A percentile compares a stretch with the other conserved stretches of the same genome.
phyloP scores from a whole-genome alignment of 108 stramenopile genomes.

The Cyclostephanos tholiformis region DNA sequence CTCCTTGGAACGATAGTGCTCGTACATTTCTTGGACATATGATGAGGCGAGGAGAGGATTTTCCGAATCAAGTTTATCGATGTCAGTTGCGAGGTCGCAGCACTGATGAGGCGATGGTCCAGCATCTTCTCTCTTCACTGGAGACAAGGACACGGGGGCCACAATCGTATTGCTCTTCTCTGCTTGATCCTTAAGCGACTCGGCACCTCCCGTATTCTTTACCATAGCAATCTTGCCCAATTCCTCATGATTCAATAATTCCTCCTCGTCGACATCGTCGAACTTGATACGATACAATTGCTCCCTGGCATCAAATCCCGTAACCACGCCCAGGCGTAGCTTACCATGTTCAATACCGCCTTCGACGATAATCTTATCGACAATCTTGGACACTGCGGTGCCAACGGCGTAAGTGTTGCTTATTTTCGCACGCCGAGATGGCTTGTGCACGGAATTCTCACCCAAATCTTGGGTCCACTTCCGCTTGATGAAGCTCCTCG shows the following conservation, averaged over 20 bases:
- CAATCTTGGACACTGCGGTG: constrained; percentile 2
- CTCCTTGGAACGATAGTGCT: constrained; percentile 89
- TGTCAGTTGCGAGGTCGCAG: constrained; percentile 84
- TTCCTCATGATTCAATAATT: background rate
- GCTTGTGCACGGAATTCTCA: background rate
- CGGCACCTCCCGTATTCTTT: background rate
- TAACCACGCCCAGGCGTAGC: background rate
- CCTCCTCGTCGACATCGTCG: constrained; percentile 4
- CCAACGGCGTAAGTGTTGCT: background rate
- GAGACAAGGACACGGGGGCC: background rate
- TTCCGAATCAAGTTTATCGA: constrained; percentile 91
- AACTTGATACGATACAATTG: background rate
- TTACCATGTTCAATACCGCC: background rate
- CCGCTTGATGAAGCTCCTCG: background rate
- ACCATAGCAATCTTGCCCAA: constrained; percentile 1
- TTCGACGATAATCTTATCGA: background rate
- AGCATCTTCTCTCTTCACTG: constrained; percentile 2
- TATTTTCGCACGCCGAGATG: background rate
- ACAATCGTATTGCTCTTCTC: background rate
- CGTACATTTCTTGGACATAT: constrained; percentile 96
- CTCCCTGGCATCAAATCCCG: background rate
- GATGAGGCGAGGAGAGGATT: constrained; percentile 95
- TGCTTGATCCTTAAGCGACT: background rate
- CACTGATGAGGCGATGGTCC: constrained; percentile 58
- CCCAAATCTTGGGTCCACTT: background rate